Conservation (phyloP, 495 filamentous ascomycete genomes). For the Podospora sp. region DNA sequence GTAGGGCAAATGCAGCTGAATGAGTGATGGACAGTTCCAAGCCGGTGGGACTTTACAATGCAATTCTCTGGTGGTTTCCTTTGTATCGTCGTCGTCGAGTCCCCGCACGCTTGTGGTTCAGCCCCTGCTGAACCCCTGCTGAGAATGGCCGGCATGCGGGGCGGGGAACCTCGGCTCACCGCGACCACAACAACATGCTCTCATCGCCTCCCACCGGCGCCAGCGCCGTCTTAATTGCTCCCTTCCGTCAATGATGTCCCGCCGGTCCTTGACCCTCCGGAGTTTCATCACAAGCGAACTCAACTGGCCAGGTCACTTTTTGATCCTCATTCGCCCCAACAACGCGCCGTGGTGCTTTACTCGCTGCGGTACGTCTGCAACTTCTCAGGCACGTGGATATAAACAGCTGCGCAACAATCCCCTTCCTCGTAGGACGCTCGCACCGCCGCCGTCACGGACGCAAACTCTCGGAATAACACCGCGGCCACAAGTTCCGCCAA, state of each 20-base stretch:
- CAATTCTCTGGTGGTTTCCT: neutral
- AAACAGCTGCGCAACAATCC: neutral
- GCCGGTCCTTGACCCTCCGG: neutral
- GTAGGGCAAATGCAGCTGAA: neutral
- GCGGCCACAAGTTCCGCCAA: neutral
- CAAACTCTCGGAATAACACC: neutral
- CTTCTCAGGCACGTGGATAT: neutral
- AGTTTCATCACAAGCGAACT: neutral
- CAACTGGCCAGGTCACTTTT: neutral
- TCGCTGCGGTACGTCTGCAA: neutral
- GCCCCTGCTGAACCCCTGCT: too few species aligned
- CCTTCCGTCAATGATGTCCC: neutral
- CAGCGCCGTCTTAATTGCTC: neutral
- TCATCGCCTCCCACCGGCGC: neutral
- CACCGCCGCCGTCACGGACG: neutral
- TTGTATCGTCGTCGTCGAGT: neutral
- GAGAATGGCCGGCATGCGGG: neutral
- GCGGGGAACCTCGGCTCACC: slow-evolving; percentile 10
- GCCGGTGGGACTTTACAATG: neutral
- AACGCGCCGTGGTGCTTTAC: neutral
- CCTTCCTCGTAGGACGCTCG: neutral
- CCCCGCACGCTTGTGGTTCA: too few species aligned
- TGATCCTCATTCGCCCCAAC: neutral
- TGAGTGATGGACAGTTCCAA: neutral
- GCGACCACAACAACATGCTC: neutral